Percentiles rank a stretch among this genome's conserved stretches.
These are phyloP conservation scores for Lathyrus sativus DNA, from an alignment of 306 rosid species.

Conservation along the genomic window DNA sequence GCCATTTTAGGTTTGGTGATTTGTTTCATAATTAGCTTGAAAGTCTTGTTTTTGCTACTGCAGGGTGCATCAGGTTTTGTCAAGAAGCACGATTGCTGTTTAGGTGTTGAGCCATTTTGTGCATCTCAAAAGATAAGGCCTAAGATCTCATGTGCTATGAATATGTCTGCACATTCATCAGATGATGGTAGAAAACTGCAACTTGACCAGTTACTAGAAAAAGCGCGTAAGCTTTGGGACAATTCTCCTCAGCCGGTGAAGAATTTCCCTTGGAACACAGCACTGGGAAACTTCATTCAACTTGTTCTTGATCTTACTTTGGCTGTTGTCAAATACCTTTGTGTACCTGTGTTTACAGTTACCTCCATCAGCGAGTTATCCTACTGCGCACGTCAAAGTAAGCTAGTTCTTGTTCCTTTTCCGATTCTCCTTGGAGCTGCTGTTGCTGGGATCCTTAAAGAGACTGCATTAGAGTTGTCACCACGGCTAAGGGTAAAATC, in stretches of 20 bases:
- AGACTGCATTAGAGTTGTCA: constrained; percentile 63
- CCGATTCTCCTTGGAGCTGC: constrained; percentile 69
- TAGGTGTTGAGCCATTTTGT: constrained; percentile 42
- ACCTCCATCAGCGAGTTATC: constrained; percentile 88
- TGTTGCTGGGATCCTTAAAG: constrained; percentile 67
- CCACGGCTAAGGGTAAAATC: constrained; percentile 68
- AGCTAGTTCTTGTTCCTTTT: constrained; percentile 67
- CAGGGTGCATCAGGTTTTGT: constrained; percentile 36
- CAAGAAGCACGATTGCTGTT: constrained; percentile 36
- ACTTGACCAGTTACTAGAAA: constrained; percentile 46
- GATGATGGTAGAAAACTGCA: constrained; percentile 53
- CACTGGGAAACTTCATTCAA: constrained; percentile 69
- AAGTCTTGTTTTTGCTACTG: constrained; percentile 19
- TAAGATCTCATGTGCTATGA: constrained; percentile 53
- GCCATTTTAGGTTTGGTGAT: not conserved
- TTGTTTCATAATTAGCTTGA: constrained; percentile 17
- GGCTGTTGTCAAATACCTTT: constrained; percentile 69
- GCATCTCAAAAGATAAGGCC: constrained; percentile 41
- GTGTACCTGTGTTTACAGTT: constrained; percentile 62
- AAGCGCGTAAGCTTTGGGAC: constrained; percentile 69
- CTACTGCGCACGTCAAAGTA: constrained; percentile 79
- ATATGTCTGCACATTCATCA: constrained; percentile 71
- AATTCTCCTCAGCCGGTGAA: constrained; percentile 79
- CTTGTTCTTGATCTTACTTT: constrained; percentile 66
- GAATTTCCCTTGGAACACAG: constrained; percentile 76